These are phyloP conservation scores for Henckelia pumila DNA, from an alignment of 257 asterid genomes.

Conservation along the genomic window DNA sequence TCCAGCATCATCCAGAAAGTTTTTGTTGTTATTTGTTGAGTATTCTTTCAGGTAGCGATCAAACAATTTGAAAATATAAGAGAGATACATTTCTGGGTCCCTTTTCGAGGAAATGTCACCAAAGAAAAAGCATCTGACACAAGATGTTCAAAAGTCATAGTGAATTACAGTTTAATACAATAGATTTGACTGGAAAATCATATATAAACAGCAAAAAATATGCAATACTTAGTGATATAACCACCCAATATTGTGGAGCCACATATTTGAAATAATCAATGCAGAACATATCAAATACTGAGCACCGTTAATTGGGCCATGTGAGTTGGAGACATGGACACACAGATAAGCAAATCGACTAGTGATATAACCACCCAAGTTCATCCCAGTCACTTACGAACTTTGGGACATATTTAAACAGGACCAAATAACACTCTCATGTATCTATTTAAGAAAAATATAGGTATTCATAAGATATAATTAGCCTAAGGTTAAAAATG, in stretches of 20 bases:
- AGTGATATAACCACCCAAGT: not conserved
- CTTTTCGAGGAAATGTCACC: slow-evolving; percentile 93
- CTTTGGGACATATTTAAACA: not conserved
- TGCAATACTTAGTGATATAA: too few species aligned
- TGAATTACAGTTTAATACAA: slow-evolving; percentile 10
- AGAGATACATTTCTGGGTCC: slow-evolving; percentile 69
- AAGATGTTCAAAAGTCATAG: slow-evolving; percentile 14
- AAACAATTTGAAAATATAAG: slow-evolving; percentile 51
- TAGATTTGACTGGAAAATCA: slow-evolving; percentile 8
- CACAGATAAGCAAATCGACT: too few species aligned
- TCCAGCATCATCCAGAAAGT: slow-evolving; percentile 34
- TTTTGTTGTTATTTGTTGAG: slow-evolving; percentile 25
- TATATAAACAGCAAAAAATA: not conserved
- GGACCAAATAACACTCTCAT: not conserved
- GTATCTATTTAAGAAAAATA: too few species aligned
- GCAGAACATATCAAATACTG: too few species aligned
- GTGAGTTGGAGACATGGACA: too few species aligned
- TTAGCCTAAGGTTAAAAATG: too few species aligned
- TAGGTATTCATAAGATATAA: too few species aligned
- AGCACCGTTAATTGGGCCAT: too few species aligned
- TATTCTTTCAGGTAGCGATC: slow-evolving; percentile 59
- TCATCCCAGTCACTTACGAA: not conserved
- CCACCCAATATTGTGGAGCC: too few species aligned
- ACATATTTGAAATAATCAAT: too few species aligned
- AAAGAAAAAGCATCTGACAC: slow-evolving; percentile 84